These are phyloP conservation scores for Tetrapisispora arboricola DNA, from an alignment of 805 yeast species.

Conservation along the genomic window DNA sequence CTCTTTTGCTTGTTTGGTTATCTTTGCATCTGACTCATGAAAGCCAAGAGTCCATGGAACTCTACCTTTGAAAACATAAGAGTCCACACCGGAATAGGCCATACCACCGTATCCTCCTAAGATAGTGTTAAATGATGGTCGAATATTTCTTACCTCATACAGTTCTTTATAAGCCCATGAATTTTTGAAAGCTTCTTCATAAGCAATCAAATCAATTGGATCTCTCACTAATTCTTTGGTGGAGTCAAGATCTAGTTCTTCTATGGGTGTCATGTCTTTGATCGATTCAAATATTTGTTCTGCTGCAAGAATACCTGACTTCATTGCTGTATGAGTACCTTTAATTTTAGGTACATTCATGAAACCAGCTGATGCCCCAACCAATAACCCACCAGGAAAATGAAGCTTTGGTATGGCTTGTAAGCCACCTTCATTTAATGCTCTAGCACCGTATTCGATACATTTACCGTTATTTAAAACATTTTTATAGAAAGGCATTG, in stretches of 20 bases:
- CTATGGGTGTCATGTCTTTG: constrained; percentile 33
- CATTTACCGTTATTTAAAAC: constrained; percentile 85
- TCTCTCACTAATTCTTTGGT: constrained; percentile 31
- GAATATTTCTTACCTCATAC: constrained; percentile 73
- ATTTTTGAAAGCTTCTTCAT: constrained; percentile 52
- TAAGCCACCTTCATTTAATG: constrained; percentile 92
- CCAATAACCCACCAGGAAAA: constrained; percentile 94
- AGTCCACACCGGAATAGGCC: constrained; percentile 71
- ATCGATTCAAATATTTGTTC: constrained; percentile 58
- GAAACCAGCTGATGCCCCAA: constrained; percentile 95
- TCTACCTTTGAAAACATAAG: constrained; percentile 65
- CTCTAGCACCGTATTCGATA: constrained; percentile 89
- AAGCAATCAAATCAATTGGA: constrained; percentile 43
- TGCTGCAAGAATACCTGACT: constrained; percentile 91
- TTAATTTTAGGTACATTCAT: constrained; percentile 95
- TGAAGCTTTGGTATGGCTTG: constrained; percentile 85
- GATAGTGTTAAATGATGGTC: constrained; percentile 79
- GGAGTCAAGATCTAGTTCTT: constrained; percentile 34
- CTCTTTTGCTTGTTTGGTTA: constrained; percentile 58
- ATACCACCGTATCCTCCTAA: constrained; percentile 78
- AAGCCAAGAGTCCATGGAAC: constrained; percentile 84
- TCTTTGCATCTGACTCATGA: constrained; percentile 56
- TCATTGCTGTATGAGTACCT: constrained; percentile 97
- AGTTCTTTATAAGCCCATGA: constrained; percentile 88
- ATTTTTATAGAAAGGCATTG: constrained; percentile 71